Evolutionary conservation across 2,329 filamentous ascomycete genomes (phyloP), one percentile per base, ranked within the genome.

Genomic region (Bipolaris zeicola): DNA sequence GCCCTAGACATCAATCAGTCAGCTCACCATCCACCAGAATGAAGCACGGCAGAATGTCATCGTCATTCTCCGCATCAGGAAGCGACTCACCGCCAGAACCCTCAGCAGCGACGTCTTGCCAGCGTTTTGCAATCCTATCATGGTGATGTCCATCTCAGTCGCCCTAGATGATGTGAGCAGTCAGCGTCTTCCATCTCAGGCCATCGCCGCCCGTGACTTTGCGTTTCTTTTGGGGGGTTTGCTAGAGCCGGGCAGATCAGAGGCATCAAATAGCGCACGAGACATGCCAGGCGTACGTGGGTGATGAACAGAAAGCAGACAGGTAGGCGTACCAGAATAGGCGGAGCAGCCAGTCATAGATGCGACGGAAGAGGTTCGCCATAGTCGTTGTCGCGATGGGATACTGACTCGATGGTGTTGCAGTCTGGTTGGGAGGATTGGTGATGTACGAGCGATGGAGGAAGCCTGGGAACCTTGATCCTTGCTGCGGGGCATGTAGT

Each of bases 91-190:
- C 82, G 94, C 93, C 70, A 99, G 84, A 70, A 98, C 94, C 69
- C 93, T 87, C 77, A 99, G 83, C 73, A 99, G 79, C 61, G 94
- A 98, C 37, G 95, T 98, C 82, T 99, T 99, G 73, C 95, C 95
- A 57, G 95, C 95, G 81, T 98, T 98, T 77, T 99, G 95, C 74
- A 99, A 82, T 22, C 95, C 95, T 76, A 99, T 94, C 89, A 99
- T 96, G 68, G 95, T 98, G 76, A 99, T 94, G 80, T 99, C 95
- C 93, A 99, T 97, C 82, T 99, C 95, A 66, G 93, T 96, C 67
- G 94, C 92, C 95, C 94, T 97, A 60, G 26, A 65, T 50, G 61
- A 55, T 50, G 58, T 55, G 48, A 55, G 34, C 41, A 55, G 57
- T 70, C 61, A 71, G 71, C 64, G 57, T 57, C 22, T 38, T 38